These are phyloP conservation scores for Candida gigantensis DNA, from an alignment of 1,139 yeast species.

Conservation along the genomic window DNA sequence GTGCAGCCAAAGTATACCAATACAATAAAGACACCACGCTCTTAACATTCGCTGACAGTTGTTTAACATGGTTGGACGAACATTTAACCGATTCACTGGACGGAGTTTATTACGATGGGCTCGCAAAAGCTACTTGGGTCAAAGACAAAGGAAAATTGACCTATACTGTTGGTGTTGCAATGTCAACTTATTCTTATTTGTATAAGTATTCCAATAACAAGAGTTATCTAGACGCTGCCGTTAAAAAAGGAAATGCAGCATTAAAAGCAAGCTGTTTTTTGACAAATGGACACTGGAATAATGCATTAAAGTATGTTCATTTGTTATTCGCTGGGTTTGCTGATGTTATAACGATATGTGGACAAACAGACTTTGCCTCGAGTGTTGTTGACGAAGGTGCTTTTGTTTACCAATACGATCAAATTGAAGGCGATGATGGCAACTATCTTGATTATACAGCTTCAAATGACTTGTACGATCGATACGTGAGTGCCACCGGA, in stretches of 20 bases:
- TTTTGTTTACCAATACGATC: conserved; percentile 23
- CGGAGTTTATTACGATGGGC: conserved; percentile 30
- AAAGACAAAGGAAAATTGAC: conserved; percentile 35
- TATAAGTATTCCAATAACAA: conserved; percentile 17
- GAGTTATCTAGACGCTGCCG: conserved; percentile 16
- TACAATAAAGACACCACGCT: conserved; percentile 19
- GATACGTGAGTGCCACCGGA: conserved; percentile 12
- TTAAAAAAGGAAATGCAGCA: conserved; percentile 14
- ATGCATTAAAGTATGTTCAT: conserved; percentile 25
- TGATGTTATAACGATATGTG: conserved; percentile 20
- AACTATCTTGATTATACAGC: conserved; percentile 17
- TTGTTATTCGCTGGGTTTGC: conserved; percentile 27
- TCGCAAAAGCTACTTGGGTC: conserved; percentile 12
- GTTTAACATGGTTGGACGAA: conserved; percentile 24
- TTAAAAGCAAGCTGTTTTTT: conserved; percentile 22
- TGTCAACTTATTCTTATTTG: conserved; percentile 33
- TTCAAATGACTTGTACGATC: conserved; percentile 12
- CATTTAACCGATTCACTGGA: conserved; percentile 26
- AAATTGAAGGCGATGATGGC: conserved; percentile 16
- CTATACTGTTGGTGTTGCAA: conserved; percentile 38
- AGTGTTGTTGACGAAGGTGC: conserved; percentile 26
- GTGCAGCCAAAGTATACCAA: conserved; percentile 29
- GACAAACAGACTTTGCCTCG: conserved; percentile 12
- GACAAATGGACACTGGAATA: conserved; percentile 32
- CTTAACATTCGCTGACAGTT: conserved; percentile 24